phyloP scores from a whole-genome alignment of 2,329 filamentous ascomycete genomes.

The Xylaria sp. region DNA sequence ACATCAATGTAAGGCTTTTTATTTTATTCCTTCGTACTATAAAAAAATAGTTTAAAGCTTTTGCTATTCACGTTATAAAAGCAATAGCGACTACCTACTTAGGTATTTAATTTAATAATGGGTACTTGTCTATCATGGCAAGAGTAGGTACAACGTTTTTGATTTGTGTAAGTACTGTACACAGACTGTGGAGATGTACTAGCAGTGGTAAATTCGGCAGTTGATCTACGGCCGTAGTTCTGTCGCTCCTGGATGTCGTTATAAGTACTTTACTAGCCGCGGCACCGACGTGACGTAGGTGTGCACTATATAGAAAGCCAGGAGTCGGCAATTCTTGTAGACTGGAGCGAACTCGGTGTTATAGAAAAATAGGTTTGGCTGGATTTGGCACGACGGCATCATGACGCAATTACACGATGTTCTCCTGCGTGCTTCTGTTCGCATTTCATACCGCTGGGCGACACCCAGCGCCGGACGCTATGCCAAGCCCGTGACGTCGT shows the following conservation, averaged over 20 bases:
- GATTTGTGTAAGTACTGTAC: no score
- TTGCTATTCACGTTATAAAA: no score
- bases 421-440: conserved; percentile 44
- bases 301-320: background rate
- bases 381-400: conserved; percentile 1
- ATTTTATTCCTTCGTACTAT: no score
- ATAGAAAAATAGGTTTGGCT: background rate
- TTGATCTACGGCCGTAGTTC: conserved; percentile 43
- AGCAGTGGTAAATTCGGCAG: conserved; percentile 31
- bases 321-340: background rate
- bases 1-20: no score
- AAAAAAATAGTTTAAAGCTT: no score
- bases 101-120: no score
- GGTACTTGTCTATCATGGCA: no score
- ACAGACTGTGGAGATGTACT: background rate
- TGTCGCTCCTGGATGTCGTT: background rate
- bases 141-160: no score
- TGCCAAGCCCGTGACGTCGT: conserved; percentile 36
- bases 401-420: conserved; percentile 46
- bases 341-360: background rate
- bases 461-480: conserved; percentile 38
- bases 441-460: conserved; percentile 46
- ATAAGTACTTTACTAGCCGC: background rate
- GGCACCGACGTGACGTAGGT: conserved; percentile 1
- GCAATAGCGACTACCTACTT: no score